These are phyloP conservation scores for Saccharomyces paradoxus DNA, from an alignment of 805 yeast genomes.

Conservation along the genomic window DNA sequence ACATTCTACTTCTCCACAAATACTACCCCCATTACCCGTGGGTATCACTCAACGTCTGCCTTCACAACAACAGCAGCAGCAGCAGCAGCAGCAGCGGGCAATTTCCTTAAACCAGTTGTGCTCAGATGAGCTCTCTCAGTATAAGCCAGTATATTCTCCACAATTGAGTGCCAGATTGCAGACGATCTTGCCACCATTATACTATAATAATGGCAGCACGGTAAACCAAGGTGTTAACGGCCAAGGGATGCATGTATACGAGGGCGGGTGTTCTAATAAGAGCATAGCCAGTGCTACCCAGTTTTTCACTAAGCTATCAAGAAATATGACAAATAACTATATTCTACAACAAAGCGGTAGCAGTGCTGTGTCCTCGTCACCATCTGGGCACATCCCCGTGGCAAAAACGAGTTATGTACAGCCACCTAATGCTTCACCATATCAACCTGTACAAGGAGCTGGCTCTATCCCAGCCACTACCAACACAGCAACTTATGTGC, in stretches of 20 bases:
- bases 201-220: slow-evolving; percentile 7
- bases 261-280: neutral
- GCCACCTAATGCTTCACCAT: neutral
- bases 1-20: slow-evolving; percentile 4
- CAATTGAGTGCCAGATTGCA: slow-evolving; percentile 18
- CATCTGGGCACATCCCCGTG: neutral
- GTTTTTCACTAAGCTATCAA: slow-evolving; percentile 18
- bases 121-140: slow-evolving; percentile 12
- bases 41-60: neutral
- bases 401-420: neutral
- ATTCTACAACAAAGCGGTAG: neutral
- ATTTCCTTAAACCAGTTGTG: slow-evolving; percentile 14
- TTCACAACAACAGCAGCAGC: neutral
- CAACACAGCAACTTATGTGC: neutral
- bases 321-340: slow-evolving; percentile 10
- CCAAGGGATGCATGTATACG: neutral
- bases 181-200: slow-evolving; percentile 15
- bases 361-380: neutral
- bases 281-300: slow-evolving; percentile 14
- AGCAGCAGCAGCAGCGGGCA: neutral
- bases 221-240: neutral
- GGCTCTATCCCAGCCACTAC: neutral
- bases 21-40: slow-evolving; percentile 8
- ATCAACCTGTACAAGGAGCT: neutral
- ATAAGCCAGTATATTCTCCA: slow-evolving; percentile 14